Evolutionary conservation across 1,284 basidiomycete genomes (phyloP), one percentile per base, ranked within the genome.

Genomic region (Ustilago vetiveriae): DNA sequence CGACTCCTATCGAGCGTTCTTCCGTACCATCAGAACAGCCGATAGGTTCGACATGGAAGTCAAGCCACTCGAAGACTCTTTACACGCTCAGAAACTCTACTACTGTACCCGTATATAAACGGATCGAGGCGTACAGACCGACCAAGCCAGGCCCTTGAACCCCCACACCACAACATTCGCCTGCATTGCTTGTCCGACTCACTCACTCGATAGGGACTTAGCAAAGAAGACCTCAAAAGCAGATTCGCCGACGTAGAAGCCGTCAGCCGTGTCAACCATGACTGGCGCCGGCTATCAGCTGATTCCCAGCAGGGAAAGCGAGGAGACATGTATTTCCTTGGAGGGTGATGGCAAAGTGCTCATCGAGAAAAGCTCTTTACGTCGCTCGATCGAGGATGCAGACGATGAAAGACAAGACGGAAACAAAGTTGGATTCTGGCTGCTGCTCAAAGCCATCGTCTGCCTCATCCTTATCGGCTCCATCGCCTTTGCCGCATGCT

Each of bases 271-370:
- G 13, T 33, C 16, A 36, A 42, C 35, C 55, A 66, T 66, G 63
- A 54, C 52, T 29, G 51, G 50, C 43, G 52, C 63, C 23, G 51
- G 54, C 54, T 69, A 69, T 40, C 54, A 54, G 27, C 51, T 49
- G 38, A 22, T 69, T n/a, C 59, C 59, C 14, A 54, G 47, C 38
- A 40, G 55, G 24, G 66, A 63, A 10, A 63, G 66, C 47, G 39
- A 69, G 27, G 66, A 69, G 26, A 69, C 66, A 29, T 47, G 37
- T 22, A 42, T 63, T 4, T 57, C 55, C 14, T 41, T 46, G 5
- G 42, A 54, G 4, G 35, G 17, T 8, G 40, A 63, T 3, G 26
- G 38, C 19, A 63, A 54, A 27, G 4, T 16, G 9, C 16, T 26
- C 3, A 45, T n/a, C 21, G 41, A 54, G 14, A 52, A 54, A 22